Evolutionary conservation across 2,329 filamentous ascomycete genomes (phyloP).

Genomic region (Cladobotryum mycophilum): DNA sequence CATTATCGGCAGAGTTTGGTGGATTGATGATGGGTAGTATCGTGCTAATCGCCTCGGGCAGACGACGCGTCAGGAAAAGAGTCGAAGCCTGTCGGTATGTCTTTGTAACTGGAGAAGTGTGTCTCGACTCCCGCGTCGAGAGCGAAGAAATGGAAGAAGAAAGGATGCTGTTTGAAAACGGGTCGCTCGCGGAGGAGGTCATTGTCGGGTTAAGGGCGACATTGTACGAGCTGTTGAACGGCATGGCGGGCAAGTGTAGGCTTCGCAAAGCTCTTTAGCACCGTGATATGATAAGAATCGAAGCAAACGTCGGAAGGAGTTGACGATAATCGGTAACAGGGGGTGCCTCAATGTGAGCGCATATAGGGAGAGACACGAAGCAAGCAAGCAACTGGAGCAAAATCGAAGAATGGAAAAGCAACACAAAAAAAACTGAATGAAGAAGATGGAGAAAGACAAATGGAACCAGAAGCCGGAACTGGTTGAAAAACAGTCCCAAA

Average conservation of each 20-base stretch:
- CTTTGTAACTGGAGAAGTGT: constrained; percentile 73
- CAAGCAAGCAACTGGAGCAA: background rate
- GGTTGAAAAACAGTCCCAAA: too few relatives aligned
- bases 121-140: constrained; percentile 53
- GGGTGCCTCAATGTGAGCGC: constrained; percentile 3
- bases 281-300: background rate
- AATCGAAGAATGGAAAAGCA: background rate
- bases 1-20: constrained; percentile 40
- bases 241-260: constrained; percentile 28
- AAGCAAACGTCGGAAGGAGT: background rate
- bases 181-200: constrained; percentile 29
- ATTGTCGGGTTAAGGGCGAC: constrained; percentile 40
- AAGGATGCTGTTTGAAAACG: constrained; percentile 45
- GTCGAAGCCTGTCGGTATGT: constrained; percentile 91
- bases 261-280: background rate
- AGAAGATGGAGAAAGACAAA: background rate
- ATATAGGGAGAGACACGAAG: background rate
- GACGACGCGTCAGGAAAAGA: constrained; percentile 85
- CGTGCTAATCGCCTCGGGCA: constrained; percentile 82
- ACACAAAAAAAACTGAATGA: background rate
- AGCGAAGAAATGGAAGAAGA: constrained; percentile 66
- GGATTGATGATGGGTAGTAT: constrained; percentile 75
- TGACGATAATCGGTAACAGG: constrained; percentile 1
- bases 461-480: too few relatives aligned
- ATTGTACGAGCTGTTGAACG: constrained; percentile 38